A percentile compares a stretch with the other conserved stretches of the same genome.
Conservation (phyloP, 1,284 basidiomycete species). For the Pholiota adiposa region DNA sequence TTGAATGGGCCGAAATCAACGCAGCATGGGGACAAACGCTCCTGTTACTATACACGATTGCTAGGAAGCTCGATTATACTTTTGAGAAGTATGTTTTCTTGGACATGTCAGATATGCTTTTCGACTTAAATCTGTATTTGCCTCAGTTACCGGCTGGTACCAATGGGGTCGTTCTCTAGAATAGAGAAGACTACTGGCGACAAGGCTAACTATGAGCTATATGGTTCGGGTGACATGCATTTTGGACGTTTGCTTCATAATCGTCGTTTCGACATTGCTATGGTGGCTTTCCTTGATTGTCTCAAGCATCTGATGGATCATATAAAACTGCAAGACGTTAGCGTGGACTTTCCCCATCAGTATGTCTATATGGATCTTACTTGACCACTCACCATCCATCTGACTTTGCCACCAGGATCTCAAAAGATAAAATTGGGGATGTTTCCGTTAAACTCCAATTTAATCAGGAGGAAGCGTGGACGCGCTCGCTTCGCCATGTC, state of each 20-base stretch:
- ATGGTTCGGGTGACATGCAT: constrained; percentile 89
- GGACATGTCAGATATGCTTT: background rate
- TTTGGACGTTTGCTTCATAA: constrained; percentile 90
- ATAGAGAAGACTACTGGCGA: constrained; percentile 86
- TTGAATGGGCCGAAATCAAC: constrained; percentile 99
- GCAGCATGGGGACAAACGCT: constrained; percentile 98
- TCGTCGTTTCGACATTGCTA: constrained; percentile 93
- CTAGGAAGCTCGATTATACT: constrained; percentile 84
- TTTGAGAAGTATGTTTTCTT: constrained; percentile 76
- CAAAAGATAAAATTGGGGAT: constrained; percentile 95
- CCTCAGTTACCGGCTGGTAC: constrained; percentile 82
- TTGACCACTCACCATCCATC: constrained; percentile 8
- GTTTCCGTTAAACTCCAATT: constrained; percentile 94
- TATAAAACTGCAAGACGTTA: constrained; percentile 73
- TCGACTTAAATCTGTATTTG: constrained; percentile 15
- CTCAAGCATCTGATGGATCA: constrained; percentile 89
- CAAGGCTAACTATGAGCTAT: constrained; percentile 87
- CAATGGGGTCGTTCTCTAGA: constrained; percentile 92
- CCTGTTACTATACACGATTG: constrained; percentile 90
- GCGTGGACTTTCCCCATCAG: constrained; percentile 86
- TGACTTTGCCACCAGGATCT: constrained; percentile 60
- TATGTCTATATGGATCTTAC: constrained; percentile 40
- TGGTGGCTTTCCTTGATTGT: constrained; percentile 96
- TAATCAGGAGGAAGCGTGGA: constrained; percentile 96
- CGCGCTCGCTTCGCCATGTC: constrained; percentile 90